Percentiles rank a stretch among this genome's conserved stretches.
phyloP scores from a whole-genome alignment of 306 rosid genomes.

The Cucurbita moschata region DNA sequence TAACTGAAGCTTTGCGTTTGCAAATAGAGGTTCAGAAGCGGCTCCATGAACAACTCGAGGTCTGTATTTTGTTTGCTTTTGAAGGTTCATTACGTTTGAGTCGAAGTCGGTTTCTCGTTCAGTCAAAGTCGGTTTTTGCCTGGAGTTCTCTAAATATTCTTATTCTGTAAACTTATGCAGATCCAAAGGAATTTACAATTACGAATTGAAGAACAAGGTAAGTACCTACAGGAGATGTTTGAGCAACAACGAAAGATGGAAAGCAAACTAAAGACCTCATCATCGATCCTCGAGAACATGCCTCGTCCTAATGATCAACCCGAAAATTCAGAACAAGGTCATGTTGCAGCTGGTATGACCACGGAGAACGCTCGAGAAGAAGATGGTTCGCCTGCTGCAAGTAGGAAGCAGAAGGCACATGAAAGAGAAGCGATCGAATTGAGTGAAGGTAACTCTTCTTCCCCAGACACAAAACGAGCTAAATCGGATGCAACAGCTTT shows the following conservation, averaged over 20 bases:
- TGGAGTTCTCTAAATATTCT: conserved; percentile 2
- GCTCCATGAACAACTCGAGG: conserved; percentile 99
- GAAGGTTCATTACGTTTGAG: neutral
- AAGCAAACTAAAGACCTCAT: conserved; percentile 30
- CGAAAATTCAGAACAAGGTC: conserved; percentile 16
- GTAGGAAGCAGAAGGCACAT: conserved; percentile 18
- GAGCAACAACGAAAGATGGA: conserved; percentile 60
- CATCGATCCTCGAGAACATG: conserved; percentile 18
- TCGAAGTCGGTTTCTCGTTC: neutral
- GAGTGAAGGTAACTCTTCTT: conserved; percentile 12
- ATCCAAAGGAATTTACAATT: conserved; percentile 76
- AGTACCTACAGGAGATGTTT: conserved; percentile 63
- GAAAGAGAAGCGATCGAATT: conserved; percentile 17
- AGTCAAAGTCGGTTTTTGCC: neutral
- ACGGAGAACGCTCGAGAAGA: neutral
- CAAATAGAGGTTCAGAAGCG: conserved; percentile 97
- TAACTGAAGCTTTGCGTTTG: conserved; percentile 79
- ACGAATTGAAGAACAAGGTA: conserved; percentile 78
- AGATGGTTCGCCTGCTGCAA: conserved; percentile 23
- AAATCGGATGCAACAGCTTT: conserved; percentile 19
- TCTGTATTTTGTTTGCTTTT: conserved; percentile 16
- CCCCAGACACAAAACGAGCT: conserved; percentile 41
- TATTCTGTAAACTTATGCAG: conserved; percentile 24
- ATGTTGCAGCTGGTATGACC: conserved; percentile 9
- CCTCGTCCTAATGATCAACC: conserved; percentile 8